Percentiles rank a stretch among this genome's conserved stretches.
Evolutionary conservation across 75 land plant species (phyloP).

Genomic region (Pinus tabuliformis): DNA sequence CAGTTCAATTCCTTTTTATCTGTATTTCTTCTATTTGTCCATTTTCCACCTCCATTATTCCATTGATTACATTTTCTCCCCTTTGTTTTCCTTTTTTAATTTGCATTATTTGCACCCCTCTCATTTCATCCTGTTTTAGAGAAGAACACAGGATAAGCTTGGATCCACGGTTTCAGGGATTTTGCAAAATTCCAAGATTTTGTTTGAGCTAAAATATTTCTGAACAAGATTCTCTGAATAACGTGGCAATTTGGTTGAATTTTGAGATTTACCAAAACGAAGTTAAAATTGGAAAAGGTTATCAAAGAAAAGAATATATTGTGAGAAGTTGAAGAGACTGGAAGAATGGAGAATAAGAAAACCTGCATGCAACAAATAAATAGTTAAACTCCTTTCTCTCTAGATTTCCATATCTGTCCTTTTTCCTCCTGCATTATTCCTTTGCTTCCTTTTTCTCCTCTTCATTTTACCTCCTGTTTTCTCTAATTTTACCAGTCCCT

Average conservation of each 20-base stretch:
- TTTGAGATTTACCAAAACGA: too few species aligned
- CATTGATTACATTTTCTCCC: not conserved
- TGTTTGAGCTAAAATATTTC: too few species aligned
- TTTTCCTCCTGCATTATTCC: not conserved
- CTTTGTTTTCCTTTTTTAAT: not conserved
- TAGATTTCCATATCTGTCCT: not conserved
- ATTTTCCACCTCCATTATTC: not conserved
- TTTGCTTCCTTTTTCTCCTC: not conserved
- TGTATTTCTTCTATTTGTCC: not conserved
- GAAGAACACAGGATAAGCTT: not conserved
- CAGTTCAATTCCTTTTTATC: not conserved
- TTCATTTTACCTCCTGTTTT: not conserved
- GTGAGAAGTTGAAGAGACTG: not conserved
- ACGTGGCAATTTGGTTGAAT: too few species aligned
- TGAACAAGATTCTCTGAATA: too few species aligned
- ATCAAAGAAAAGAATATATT: not conserved
- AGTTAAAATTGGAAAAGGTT: not conserved
- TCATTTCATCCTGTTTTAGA: not conserved
- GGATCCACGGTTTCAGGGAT: not conserved
- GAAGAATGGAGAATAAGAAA: not conserved
- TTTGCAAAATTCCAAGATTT: too few species aligned
- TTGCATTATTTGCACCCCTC: too few species aligned
- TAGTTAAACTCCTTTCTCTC: not conserved
- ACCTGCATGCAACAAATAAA: not conserved
- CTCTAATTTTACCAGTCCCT: not conserved